phyloP scores from a whole-genome alignment of 148 eudicot genomes.

The Persicaria maculosa region DNA sequence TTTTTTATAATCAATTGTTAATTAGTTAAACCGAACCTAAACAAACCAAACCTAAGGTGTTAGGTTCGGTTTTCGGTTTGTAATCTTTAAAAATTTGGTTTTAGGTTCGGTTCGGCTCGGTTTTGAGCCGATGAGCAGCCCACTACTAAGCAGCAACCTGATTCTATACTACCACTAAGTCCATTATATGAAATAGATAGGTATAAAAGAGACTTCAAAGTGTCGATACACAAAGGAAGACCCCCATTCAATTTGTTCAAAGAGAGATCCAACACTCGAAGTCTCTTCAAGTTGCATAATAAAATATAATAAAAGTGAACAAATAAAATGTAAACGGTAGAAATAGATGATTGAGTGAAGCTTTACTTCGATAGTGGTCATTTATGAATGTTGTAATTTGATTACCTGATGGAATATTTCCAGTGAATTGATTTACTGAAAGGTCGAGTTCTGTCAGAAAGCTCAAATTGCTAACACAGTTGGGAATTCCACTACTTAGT shows the following conservation, averaged over 20 bases:
- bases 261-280: not conserved
- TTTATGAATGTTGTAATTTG: too few relatives aligned
- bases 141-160: not conserved
- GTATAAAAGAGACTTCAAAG: not conserved
- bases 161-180: not conserved
- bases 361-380: too few relatives aligned
- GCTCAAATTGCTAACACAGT: not conserved
- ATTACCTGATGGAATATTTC: not conserved
- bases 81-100: too few relatives aligned
- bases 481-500: not conserved
- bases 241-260: not conserved
- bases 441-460: not conserved
- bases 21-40: too few relatives aligned
- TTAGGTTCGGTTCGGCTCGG: too few relatives aligned
- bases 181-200: not conserved
- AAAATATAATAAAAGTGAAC: not conserved
- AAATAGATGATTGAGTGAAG: not conserved
- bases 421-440: too few relatives aligned
- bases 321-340: not conserved
- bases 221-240: not conserved
- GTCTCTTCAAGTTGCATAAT: not conserved
- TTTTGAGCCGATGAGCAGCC: too few relatives aligned
- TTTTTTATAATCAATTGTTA: too few relatives aligned
- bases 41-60: too few relatives aligned
- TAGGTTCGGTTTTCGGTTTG: too few relatives aligned